Conservation (phyloP, 345 rosid genomes). For the Syzygium aqueum region DNA sequence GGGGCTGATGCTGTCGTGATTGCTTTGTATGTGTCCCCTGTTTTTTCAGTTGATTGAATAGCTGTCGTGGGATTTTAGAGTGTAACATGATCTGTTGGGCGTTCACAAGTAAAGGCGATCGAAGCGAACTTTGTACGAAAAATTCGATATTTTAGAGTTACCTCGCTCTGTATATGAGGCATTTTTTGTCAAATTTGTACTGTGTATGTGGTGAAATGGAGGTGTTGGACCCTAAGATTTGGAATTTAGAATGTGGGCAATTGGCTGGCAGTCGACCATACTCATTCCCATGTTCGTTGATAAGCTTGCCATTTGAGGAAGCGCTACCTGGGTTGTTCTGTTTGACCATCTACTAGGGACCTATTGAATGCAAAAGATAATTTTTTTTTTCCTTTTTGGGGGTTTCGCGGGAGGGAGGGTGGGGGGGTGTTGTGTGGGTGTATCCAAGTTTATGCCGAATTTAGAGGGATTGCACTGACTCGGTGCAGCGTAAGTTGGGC, state of each 20-base stretch:
- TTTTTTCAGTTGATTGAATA: not conserved
- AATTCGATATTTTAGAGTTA: not conserved
- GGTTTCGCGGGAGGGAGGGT: not conserved
- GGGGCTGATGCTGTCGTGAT: not conserved
- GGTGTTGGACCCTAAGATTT: not conserved
- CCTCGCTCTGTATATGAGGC: not conserved
- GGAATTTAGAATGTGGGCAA: not conserved
- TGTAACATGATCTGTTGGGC: not conserved
- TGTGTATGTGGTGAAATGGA: not conserved
- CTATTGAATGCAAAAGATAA: not conserved
- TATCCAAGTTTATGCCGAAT: not conserved
- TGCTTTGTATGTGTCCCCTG: not conserved
- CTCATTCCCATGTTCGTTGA: not conserved
- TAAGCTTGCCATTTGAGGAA: not conserved
- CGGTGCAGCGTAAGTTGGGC: not conserved
- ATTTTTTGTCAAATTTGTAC: not conserved
- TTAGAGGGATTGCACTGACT: not conserved
- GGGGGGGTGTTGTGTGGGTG: too few species aligned
- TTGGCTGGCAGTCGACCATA: not conserved
- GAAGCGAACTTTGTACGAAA: not conserved
- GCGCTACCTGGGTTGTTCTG: not conserved
- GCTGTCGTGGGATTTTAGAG: not conserved
- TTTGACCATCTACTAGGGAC: not conserved
- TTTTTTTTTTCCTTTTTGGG: not conserved
- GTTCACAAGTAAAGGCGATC: not conserved